These are phyloP conservation scores for Rhododendron molle DNA, from an alignment of 148 eudicot species.

Conservation along the genomic window DNA sequence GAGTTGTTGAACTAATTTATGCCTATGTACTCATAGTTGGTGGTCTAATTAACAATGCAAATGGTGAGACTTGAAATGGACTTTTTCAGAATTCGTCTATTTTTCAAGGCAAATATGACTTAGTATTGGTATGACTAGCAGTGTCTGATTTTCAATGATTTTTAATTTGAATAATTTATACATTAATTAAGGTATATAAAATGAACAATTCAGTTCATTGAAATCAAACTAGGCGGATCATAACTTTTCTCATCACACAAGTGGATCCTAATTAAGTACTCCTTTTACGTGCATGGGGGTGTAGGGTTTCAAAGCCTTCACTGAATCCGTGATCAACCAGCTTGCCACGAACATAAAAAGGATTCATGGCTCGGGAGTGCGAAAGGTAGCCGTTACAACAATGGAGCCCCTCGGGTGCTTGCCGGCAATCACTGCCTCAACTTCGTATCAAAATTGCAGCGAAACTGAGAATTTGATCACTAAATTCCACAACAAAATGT, in stretches of 20 bases:
- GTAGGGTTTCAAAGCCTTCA: slow-evolving; percentile 37
- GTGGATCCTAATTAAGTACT: not conserved
- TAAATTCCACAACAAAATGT: slow-evolving; percentile 36
- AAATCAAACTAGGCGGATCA: not conserved
- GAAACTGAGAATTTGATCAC: slow-evolving; percentile 26
- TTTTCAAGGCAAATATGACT: not conserved
- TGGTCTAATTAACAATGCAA: not conserved
- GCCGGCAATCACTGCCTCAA: slow-evolving; percentile 30
- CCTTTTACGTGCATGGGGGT: not conserved
- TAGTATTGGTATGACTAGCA: not conserved
- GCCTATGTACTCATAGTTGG: not conserved
- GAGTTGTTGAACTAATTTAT: slow-evolving; percentile 8
- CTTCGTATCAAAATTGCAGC: slow-evolving; percentile 37
- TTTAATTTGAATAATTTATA: not conserved
- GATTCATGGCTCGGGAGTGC: slow-evolving; percentile 43
- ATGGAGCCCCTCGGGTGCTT: slow-evolving; percentile 58
- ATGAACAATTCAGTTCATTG: not conserved
- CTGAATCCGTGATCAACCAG: slow-evolving; percentile 37
- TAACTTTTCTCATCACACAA: not conserved
- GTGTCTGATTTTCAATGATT: not conserved
- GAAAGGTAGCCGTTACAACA: slow-evolving; percentile 37
- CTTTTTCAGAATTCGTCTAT: not conserved
- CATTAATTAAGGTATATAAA: not conserved
- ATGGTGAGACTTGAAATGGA: not conserved
- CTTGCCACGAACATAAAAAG: slow-evolving; percentile 32